Conservation (phyloP, 2,329 filamentous ascomycete species). For the Whalleya microplaca region DNA sequence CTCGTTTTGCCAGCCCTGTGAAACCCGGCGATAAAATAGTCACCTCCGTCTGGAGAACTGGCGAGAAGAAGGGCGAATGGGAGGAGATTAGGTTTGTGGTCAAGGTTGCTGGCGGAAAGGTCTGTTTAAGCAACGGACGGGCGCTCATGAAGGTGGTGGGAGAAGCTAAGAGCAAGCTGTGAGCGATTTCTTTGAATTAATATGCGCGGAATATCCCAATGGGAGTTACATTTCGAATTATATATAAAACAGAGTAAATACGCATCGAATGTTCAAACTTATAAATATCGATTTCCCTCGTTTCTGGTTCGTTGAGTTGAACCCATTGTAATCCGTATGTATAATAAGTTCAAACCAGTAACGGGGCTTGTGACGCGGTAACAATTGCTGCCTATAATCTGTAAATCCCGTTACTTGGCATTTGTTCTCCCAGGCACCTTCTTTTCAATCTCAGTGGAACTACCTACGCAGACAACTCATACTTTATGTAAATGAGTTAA, state of each 20-base stretch:
- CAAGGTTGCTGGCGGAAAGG: conserved; percentile 78
- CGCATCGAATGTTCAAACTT: neutral
- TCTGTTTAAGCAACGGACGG: conserved; percentile 84
- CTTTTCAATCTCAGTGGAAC: neutral
- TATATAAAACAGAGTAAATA: conserved; percentile 6
- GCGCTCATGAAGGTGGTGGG: conserved; percentile 72
- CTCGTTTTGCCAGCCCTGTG: conserved; percentile 83
- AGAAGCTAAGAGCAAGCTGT: conserved; percentile 65
- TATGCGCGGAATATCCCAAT: neutral
- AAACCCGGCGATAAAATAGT: conserved; percentile 81
- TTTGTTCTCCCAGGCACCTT: neutral
- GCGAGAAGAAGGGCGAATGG: conserved; percentile 67
- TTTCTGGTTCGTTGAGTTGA: no score
- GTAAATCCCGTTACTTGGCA: conserved; percentile 19
- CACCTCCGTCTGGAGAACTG: conserved; percentile 80
- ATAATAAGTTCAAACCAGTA: neutral
- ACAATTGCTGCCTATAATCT: conserved; percentile 13
- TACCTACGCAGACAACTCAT: neutral
- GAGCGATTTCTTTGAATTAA: conserved; percentile 27
- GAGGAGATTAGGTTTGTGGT: conserved; percentile 86
- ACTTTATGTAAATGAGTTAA: conserved; percentile 1
- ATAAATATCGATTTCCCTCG: no score
- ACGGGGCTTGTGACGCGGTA: conserved; percentile 23
- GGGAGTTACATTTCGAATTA: neutral
- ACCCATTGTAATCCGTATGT: no score